phyloP scores from a whole-genome alignment of 2,329 filamentous ascomycete genomes.

The Epichloe sibirici region DNA sequence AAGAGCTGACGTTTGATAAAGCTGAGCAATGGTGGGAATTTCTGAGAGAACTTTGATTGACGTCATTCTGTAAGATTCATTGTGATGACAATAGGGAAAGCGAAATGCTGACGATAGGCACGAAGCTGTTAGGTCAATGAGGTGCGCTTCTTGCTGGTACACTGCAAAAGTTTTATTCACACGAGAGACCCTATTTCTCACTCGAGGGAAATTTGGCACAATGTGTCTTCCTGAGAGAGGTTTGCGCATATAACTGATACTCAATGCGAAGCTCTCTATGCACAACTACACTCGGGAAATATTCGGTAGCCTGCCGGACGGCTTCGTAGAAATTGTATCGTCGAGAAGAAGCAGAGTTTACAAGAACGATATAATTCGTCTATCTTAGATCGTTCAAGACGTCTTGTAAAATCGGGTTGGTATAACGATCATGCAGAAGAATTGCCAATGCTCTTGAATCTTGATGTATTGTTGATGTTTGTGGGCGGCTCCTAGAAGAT shows the following conservation, averaged over 20 bases:
- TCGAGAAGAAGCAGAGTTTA: not conserved
- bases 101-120: not conserved
- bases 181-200: not conserved
- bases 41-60: conserved; percentile 30
- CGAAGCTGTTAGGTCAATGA: not conserved
- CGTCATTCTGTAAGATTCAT: not conserved
- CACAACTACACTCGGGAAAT: not conserved
- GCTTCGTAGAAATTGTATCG: not conserved
- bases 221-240: not conserved
- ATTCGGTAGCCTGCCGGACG: not conserved
- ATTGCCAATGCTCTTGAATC: not conserved
- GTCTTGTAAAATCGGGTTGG: not conserved
- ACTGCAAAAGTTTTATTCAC: no score
- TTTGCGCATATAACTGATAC: not conserved
- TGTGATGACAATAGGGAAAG: not conserved
- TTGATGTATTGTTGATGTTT: not conserved
- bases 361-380: not conserved
- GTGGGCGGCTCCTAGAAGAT: not conserved
- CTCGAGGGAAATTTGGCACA: not conserved
- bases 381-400: not conserved
- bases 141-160: not conserved
- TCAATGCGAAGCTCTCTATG: not conserved
- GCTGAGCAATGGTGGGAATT: conserved; percentile 49
- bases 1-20: conserved; percentile 44
- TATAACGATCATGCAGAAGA: not conserved